Evolutionary conservation across 139 green algal genomes (phyloP).

Genomic region (Haematococcus lacustris): DNA sequence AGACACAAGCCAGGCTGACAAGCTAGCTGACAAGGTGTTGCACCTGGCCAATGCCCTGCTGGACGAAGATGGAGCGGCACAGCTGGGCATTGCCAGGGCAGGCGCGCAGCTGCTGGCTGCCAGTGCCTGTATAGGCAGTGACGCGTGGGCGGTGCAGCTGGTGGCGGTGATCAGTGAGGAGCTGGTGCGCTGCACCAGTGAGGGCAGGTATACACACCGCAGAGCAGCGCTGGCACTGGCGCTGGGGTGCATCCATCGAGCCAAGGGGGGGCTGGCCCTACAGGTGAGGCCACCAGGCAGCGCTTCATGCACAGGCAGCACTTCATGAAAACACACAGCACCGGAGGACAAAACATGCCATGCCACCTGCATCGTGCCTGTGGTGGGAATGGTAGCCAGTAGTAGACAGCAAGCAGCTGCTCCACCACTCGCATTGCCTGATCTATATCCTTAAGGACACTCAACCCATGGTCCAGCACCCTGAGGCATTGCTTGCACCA

Average conservation of each 20-base stretch:
- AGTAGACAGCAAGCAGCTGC: too few species aligned
- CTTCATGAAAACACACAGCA: too few species aligned
- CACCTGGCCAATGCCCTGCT: slow-evolving; percentile 47
- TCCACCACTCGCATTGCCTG: too few species aligned
- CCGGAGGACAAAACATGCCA: too few species aligned
- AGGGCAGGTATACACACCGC: slow-evolving; percentile 19
- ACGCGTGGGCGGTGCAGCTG: slow-evolving; percentile 20
- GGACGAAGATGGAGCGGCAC: slow-evolving; percentile 21
- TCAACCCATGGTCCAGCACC: too few species aligned
- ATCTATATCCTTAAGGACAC: too few species aligned
- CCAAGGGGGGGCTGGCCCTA: slow-evolving; percentile 61
- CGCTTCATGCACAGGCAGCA: too few species aligned
- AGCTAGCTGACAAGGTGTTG: slow-evolving; percentile 26
- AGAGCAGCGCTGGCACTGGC: slow-evolving; percentile 63
- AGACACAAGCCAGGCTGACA: too few species aligned
- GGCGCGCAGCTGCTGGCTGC: slow-evolving; percentile 59
- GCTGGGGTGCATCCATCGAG: slow-evolving; percentile 58
- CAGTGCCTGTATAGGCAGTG: slow-evolving; percentile 37
- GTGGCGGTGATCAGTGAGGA: slow-evolving; percentile 21
- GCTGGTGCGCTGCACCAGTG: slow-evolving; percentile 14
- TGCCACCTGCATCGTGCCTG: too few species aligned
- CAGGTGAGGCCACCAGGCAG: too few species aligned
- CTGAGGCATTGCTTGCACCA: too few species aligned
- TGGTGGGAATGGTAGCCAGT: too few species aligned
- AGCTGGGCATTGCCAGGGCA: slow-evolving; percentile 36